Percentiles rank a stretch among this genome's conserved stretches.
Conservation (phyloP, 352 stramenopile species). For the Pythium aquatile region DNA sequence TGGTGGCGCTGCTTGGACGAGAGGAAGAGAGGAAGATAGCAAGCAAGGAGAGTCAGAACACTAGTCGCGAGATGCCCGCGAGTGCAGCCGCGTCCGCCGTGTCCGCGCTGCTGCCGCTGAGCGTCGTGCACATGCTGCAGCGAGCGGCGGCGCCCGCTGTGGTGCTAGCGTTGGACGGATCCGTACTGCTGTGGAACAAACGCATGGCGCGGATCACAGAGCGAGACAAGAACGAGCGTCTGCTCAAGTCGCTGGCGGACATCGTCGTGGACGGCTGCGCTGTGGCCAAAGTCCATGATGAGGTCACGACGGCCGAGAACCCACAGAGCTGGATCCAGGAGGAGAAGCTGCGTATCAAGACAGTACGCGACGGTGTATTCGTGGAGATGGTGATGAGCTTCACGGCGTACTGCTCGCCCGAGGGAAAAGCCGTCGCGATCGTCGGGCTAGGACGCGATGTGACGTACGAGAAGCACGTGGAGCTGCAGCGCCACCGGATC, state of each 20-base stretch:
- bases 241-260: conserved; percentile 39
- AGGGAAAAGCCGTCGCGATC: conserved; percentile 30
- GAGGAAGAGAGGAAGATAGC: not conserved
- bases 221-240: conserved; percentile 24
- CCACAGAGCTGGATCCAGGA: conserved; percentile 32
- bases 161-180: conserved; percentile 37
- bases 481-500: conserved; percentile 70
- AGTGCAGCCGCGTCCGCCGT: not conserved
- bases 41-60: not conserved
- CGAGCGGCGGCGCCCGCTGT: conserved; percentile 54
- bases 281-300: conserved; percentile 13
- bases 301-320: conserved; percentile 12
- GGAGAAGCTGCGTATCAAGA: conserved; percentile 49
- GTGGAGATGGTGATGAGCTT: conserved; percentile 63
- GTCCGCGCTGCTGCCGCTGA: conserved; percentile 13
- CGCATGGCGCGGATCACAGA: conserved; percentile 37
- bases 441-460: conserved; percentile 75
- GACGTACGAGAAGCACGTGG: conserved; percentile 56
- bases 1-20: not conserved
- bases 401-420: conserved; percentile 43
- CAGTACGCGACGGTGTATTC: conserved; percentile 34
- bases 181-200: conserved; percentile 68
- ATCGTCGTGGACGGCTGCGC: conserved; percentile 25
- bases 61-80: conserved; percentile 13
- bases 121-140: conserved; percentile 47